Percentiles rank a stretch among this genome's conserved stretches.
These are phyloP conservation scores for Lactarius akahatsu DNA, from an alignment of 768 basidiomycete genomes.

Conservation along the genomic window DNA sequence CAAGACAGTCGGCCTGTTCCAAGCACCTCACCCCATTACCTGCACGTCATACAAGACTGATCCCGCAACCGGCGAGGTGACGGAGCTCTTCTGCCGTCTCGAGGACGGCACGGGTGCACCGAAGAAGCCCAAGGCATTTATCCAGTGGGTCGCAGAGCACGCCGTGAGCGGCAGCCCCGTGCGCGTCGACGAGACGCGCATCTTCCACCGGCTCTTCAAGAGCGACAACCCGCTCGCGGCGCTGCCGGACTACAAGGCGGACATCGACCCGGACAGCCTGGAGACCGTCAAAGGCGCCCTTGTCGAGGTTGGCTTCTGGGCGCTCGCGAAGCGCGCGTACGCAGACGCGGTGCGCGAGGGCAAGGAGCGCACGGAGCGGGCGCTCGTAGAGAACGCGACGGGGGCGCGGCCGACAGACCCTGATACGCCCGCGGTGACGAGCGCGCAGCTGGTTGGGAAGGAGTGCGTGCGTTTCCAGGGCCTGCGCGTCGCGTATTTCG, in stretches of 20 bases:
- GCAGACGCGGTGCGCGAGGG: conserved; percentile 66
- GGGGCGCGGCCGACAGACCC: conserved; percentile 40
- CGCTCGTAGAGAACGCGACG: conserved; percentile 46
- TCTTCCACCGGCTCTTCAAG: conserved; percentile 94
- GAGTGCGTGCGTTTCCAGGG: conserved; percentile 98
- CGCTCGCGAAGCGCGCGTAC: conserved; percentile 68
- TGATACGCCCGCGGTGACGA: conserved; percentile 70
- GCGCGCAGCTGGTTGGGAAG: conserved; percentile 79
- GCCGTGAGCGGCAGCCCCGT: conserved; percentile 77
- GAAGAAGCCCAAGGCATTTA: conserved; percentile 88
- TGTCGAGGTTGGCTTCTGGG: conserved; percentile 88
- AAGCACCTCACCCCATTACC: conserved; percentile 88
- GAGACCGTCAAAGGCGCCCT: conserved; percentile 79
- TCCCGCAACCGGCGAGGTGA: conserved; percentile 65
- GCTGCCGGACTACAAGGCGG: conserved; percentile 73
- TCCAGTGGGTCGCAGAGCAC: conserved; percentile 96
- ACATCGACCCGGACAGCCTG: conserved; percentile 80
- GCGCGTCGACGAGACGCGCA: conserved; percentile 80
- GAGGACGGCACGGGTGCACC: conserved; percentile 56
- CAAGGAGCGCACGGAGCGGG: conserved; percentile 58
- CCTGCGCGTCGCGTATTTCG: conserved; percentile 91
- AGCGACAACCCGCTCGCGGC: conserved; percentile 78
- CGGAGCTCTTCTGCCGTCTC: conserved; percentile 74
- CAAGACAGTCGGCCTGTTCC: conserved; percentile 95
- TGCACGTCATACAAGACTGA: conserved; percentile 88